Evolutionary conservation across 768 basidiomycete genomes (phyloP), one percentile per base, ranked within the genome.

Genomic region (Mycena rosella): DNA sequence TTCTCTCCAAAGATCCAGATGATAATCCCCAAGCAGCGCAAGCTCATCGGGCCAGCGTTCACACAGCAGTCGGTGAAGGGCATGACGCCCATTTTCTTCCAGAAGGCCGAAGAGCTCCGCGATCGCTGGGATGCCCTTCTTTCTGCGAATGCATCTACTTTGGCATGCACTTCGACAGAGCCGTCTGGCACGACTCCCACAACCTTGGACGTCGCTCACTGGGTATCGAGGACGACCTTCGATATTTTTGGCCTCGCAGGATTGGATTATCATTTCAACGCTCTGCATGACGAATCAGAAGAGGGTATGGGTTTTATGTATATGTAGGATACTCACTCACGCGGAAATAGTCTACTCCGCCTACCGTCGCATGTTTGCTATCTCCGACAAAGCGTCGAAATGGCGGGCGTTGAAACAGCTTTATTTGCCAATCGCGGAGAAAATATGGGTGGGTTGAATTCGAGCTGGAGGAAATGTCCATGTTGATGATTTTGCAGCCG

Each of bases 221-320:
- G 88, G 86, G 73, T 89, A n/a, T 86, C 86, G 15, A 85, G 89
- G 29, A 84, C 86, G 0, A 85, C 89, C 1, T 87, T 91, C 62
- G 90, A 91, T 69, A 82, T 89, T 14, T 88, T 91, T 53, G 90
- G 89, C 13, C 78, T 89, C 11, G 84, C 89, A 7, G 86, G 85
- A 7, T 86, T 89, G 40, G 82, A 85, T 67, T 86, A 88, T 65
- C 76, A 82, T 34, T 89, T 89, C 74, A 78, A 83, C 45, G 79
- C 87, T 3, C 72, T 89, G 3, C 76, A 83, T 53, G 82, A 84
- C 56, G 86, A 88, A 71, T 79, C 83, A 0, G 85, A 86, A 64
- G 77, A 80, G 60, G 67, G 67, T 63, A 53, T 1, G 18, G 26
- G 13, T 26, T 48, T 51, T 29, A 5, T 11, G 4, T 1, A 30